Base-by-base conservation (phyloP, 306 rosid species). In the Castanea sativa region DNA sequence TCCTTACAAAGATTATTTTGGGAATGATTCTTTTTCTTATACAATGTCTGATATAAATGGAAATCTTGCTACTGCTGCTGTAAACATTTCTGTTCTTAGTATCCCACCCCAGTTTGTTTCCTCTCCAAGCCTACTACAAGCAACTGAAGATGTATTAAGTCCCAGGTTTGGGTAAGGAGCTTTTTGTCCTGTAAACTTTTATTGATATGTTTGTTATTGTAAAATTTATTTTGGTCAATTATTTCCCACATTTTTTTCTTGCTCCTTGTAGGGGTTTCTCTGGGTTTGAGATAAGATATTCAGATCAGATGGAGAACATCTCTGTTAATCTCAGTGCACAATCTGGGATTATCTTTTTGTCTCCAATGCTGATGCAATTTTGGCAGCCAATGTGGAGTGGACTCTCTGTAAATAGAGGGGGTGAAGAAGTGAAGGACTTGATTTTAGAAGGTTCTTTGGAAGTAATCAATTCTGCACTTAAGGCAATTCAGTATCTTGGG, bases 401-500 rank as follows among this genome's bases (percentile, higher is more conserved):
- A 77, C 83, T 93, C 76, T 71, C 80, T 33, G 58, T 89, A 11
- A 41, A 71, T 81, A 61, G 45, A 70, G 85, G 80, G 72, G 83
- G 82, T 60, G 88, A 75, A 81, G 75, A 90, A 52, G 56, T 78
- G 51, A 87, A 74, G 73, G 83, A 78, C 80, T 87, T 93, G 87
- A 71, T 69, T 72, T 77, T 93, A 80, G 83, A 86, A 77, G 98
- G 98, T 81, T 70, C 76, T 8, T 87, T 87, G 84, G 95, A 91
- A 87, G 93, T 76, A 23, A 89, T 93, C 55, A 91, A 91, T 78
- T 82, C 76, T 78, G 98, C 91, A 0, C 93, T 91, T 79, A 87
- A 93, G 76, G 91, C 95, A 70, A 87, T 93, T 78, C 98, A 91
- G 70, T 93, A 93, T 82, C 77, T 82, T 21, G 98, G 97, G 97